Evolutionary conservation across 2,329 filamentous ascomycete species (phyloP).

Genomic region (Boeremia lycopersici): DNA sequence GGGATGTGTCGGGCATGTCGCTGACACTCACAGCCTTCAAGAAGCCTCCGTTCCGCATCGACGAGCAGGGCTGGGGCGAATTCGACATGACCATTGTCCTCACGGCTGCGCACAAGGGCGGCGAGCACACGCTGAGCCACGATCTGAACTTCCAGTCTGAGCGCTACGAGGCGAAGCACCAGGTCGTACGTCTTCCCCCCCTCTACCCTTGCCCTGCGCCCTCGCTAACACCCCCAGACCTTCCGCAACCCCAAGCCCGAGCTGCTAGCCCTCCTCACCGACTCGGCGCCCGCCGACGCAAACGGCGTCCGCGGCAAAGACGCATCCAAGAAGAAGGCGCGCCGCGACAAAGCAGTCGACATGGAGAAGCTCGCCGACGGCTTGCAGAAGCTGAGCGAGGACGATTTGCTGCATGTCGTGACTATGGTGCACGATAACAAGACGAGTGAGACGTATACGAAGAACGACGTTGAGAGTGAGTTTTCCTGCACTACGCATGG

Average conservation of each 20-base stretch:
- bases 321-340: slow-evolving; percentile 76
- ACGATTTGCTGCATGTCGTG: slow-evolving; percentile 91
- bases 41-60: slow-evolving; percentile 84
- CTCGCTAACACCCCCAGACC: slow-evolving; percentile 51
- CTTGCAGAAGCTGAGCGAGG: slow-evolving; percentile 85
- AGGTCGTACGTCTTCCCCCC: slow-evolving; percentile 61
- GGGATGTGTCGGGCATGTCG: neutral
- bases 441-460: slow-evolving; percentile 89
- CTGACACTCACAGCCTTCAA: slow-evolving; percentile 61
- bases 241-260: slow-evolving; percentile 94
- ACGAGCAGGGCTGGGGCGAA: slow-evolving; percentile 97
- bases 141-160: slow-evolving; percentile 89
- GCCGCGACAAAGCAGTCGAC: slow-evolving; percentile 72
- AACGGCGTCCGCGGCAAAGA: slow-evolving; percentile 71
- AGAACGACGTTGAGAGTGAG: slow-evolving; percentile 95
- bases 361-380: slow-evolving; percentile 97
- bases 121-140: slow-evolving; percentile 79
- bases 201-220: neutral
- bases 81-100: slow-evolving; percentile 93
- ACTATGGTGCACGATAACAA: slow-evolving; percentile 99
- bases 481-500: slow-evolving; percentile 24
- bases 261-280: slow-evolving; percentile 77
- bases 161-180: slow-evolving; percentile 82
- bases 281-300: slow-evolving; percentile 77
- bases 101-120: slow-evolving; percentile 81